Conservation (phyloP, 805 yeast genomes). For the Saccharomycopsis javanensis region DNA sequence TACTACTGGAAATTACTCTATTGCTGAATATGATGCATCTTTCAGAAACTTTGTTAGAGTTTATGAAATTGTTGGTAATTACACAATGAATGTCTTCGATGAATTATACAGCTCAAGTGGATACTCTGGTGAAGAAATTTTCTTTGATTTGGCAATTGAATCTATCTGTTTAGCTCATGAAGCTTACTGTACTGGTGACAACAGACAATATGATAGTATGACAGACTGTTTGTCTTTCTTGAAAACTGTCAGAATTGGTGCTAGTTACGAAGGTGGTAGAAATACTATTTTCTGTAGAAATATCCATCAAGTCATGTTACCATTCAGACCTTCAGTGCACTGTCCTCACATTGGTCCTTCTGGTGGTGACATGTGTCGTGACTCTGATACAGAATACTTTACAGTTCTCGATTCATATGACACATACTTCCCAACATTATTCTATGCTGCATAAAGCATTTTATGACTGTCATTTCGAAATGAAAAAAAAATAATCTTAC, state of each 20-base stretch:
- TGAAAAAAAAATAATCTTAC: no score
- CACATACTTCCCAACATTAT: slow-evolving; percentile 10
- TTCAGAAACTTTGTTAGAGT: slow-evolving; percentile 21
- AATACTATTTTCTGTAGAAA: slow-evolving; percentile 23
- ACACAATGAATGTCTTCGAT: slow-evolving; percentile 9
- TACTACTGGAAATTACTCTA: slow-evolving; percentile 14
- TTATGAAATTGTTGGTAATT: slow-evolving; percentile 12
- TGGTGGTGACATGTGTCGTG: slow-evolving; percentile 24
- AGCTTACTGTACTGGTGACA: slow-evolving; percentile 20
- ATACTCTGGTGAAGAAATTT: slow-evolving; percentile 4
- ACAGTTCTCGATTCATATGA: slow-evolving; percentile 3
- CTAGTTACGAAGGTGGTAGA: slow-evolving; percentile 23
- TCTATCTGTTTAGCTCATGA: slow-evolving; percentile 21
- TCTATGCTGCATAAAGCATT: not conserved
- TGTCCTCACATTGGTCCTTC: slow-evolving; percentile 24
- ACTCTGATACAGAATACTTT: slow-evolving; percentile 19
- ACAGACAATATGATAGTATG: slow-evolving; percentile 19
- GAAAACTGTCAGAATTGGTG: slow-evolving; percentile 19
- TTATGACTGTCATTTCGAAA: not conserved
- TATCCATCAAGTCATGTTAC: slow-evolving; percentile 23
- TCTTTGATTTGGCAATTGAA: slow-evolving; percentile 14
- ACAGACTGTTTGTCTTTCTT: slow-evolving; percentile 19
- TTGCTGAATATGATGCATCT: slow-evolving; percentile 21
- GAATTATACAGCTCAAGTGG: slow-evolving; percentile 5
- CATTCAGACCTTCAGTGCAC: slow-evolving; percentile 22